Evolutionary conservation across 2,329 filamentous ascomycete genomes (phyloP), one percentile per base, ranked within the genome.

Genomic region (Beauveria sp.): DNA sequence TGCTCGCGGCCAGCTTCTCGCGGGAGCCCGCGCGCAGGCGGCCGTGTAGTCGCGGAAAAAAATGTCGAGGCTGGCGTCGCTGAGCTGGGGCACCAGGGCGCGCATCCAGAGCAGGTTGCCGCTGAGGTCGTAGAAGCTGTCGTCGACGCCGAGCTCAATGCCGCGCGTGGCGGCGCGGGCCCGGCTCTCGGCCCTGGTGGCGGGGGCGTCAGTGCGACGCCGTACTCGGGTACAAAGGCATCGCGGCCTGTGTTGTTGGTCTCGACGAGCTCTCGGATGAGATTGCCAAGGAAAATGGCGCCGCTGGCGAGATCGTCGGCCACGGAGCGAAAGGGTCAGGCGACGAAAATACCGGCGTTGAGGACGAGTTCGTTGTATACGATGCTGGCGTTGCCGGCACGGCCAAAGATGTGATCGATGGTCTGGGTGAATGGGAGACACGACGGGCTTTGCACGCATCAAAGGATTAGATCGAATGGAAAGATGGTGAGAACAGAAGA

Each of bases 231-330:
- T 7, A 60, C 24, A 16, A 50, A 50, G 16, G 46, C 34, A 51
- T 6, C 16, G 28, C n/a, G 38, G 38, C 38, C 5, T 5, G 48
- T 31, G 18, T 43, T 43, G 22, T 22, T 14, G 20, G 46, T 51
- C 49, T 60, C 48, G 9, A 60, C 57, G 57, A 60, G 57, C 57
- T 60, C 49, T n/a, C 53, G 49, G 40, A 53, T 50, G n/a, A 53
- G 40, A 26, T 46, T 60, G 48, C 49, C 57, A 26, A 60, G 57
- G 26, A 40, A 60, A 7, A 46, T 26, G 38, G 57, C 49, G 40
- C 57, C 57, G 57, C 38, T 60, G 57, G 57, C 40, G 12, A 60
- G 49, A 16, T 31, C 26, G 6, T 34, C 38, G n/a, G 48, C 26
- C 3, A 60, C 57, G 40, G 34, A 38, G 24, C 57, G 26, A 38